These are phyloP conservation scores for Kalanchoe fedtschenkoi DNA, from an alignment of 164 flowering plant genomes.

Conservation along the genomic window DNA sequence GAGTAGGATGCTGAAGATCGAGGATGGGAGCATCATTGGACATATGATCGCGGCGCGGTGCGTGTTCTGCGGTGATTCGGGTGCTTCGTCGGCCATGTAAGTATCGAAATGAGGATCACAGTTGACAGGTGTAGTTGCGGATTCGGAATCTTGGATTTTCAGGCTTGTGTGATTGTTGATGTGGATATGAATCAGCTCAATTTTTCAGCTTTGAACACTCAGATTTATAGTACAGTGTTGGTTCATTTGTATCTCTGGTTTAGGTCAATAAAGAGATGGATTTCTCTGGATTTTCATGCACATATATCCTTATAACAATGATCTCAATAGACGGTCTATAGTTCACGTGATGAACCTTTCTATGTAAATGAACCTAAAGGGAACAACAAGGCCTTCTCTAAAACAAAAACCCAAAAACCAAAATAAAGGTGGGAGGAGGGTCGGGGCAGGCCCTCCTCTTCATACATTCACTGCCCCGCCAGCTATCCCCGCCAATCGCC, in stretches of 20 bases:
- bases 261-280: neutral
- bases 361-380: too few species aligned
- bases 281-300: neutral
- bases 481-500: too few species aligned
- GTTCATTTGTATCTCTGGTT: neutral
- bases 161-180: neutral
- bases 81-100: slow-evolving; percentile 16
- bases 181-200: slow-evolving; percentile 1
- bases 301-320: too few species aligned
- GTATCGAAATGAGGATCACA: slow-evolving; percentile 1
- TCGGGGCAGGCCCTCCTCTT: too few species aligned
- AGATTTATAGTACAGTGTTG: neutral
- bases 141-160: neutral
- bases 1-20: slow-evolving; percentile 39
- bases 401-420: too few species aligned
- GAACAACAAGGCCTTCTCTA: too few species aligned
- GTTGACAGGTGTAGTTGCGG: neutral
- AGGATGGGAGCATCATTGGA: slow-evolving; percentile 64
- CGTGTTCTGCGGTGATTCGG: slow-evolving; percentile 30
- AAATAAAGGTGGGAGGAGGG: too few species aligned
- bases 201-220: neutral
- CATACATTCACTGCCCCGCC: too few species aligned
- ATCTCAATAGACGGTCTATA: neutral
- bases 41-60: slow-evolving; percentile 28
- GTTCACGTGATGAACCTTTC: too few species aligned